Evolutionary conservation across 345 rosid species (phyloP), one percentile per base, ranked within the genome.

Genomic region (Populus pruinosa): DNA sequence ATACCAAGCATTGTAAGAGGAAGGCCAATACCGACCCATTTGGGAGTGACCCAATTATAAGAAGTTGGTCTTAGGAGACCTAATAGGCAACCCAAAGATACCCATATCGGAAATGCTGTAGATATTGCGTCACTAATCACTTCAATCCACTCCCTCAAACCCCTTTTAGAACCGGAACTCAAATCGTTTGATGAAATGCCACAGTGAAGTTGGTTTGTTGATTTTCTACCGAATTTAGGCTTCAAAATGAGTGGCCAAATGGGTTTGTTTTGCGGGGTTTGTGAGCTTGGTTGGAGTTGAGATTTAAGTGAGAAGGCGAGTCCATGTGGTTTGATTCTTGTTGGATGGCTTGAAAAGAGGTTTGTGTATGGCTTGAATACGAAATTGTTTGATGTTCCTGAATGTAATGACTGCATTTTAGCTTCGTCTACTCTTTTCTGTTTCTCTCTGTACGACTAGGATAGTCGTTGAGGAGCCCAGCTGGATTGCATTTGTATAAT

Each of bases 1-100:
- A 93, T 94, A 20, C 98, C 97, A 61, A 91, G 95, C 98, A 94
- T 94, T 4, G 93, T 93, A 74, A 90, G 70, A n/a, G 92, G 87
- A n/a, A 94, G 77, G 47, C 94, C 97, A 55, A 77, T 27, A 67
- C 88, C 85, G 67, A 87, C 89, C 93, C 80, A 89, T 59, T 83
- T 81, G 23, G 98, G 98, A 36, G 89, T 86, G 64, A 94, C 93
- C 98, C 98, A 93, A 67, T 78, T 76, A 88, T 88, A 94, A 29
- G 87, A 74, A 70, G 75, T 83, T 18, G 97, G 98, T 66, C 80
- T 89, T 72, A 91, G 20, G 69, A 94, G 79, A 70, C 95, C 98
- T 83, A 89, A 70, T 29, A 91, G 77, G 75, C 98, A 93, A 74
- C 95, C 98, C 44, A 94, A 53, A 74, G 93, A 87, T 53, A 93